Base-by-base conservation (phyloP, 2,329 filamentous ascomycete species). In the Trichoderma atroviride region DNA sequence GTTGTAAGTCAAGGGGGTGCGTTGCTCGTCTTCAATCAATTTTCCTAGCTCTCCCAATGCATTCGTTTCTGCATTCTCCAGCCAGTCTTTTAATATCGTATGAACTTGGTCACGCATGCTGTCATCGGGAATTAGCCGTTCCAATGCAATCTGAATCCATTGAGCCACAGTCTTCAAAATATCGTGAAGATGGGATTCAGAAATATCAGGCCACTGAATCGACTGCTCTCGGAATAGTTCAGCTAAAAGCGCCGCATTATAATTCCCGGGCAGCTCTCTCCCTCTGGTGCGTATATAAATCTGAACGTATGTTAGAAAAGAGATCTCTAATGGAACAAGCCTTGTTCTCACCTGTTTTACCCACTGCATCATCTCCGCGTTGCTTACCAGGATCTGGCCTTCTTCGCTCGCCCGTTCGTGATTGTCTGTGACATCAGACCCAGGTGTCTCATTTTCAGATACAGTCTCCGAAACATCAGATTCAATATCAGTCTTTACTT, bases 221-320 rank as follows among this genome's bases (percentile, higher is more conserved):
- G 62, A 65, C 33, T 65, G 62, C 4, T 65, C 62, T 9, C 24
- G 62, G 4, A 65, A 65, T 3, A 65, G 4, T 19, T 65, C 52
- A 11, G 19, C 27, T 13, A 65, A 9, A 9, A 56, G 35, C 0
- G 62, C 62, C 2, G 62, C 16, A 4, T 65, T 65, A 5, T 65
- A 22, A 1, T 47, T 57, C 0, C 62, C 62, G 2, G 62, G 50
- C 2, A 65, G 10, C 13, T 65, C 62, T 40, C 47, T 65, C 24
- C 62, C 62, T 47, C 52, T 33, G 29, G 62, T 65, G 2, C 62
- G 62, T 2, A 13, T 5, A 47, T 65, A 33, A 13, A 37, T 27
- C 62, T 65, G 3, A 4, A 11, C 0, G 0, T 2, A 24, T 27
- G 3, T 65, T 22, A 57, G 33, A 33, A 14, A 10, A 4, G 5